Conservation (phyloP, 768 basidiomycete genomes). For the Tephrocybe sp. region DNA sequence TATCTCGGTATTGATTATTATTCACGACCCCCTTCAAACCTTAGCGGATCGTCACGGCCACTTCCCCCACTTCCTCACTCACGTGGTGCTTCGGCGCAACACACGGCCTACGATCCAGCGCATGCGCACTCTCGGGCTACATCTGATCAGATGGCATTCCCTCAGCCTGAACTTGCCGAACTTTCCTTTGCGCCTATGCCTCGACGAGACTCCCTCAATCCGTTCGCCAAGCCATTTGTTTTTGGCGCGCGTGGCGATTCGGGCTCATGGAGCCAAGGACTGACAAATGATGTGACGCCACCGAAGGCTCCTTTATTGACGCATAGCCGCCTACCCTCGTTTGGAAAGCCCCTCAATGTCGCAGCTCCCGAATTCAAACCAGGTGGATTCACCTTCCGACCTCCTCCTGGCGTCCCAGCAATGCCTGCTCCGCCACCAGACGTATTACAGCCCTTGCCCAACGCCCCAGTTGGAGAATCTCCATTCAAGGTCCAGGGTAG, state of each 20-base stretch:
- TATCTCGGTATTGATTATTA: constrained; percentile 49
- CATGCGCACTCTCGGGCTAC: constrained; percentile 62
- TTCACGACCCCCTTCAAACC: constrained; percentile 41
- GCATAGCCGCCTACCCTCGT: constrained; percentile 43
- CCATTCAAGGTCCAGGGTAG: constrained; percentile 63
- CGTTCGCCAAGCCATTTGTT: constrained; percentile 80
- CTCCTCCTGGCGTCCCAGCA: constrained; percentile 62
- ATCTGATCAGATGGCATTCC: constrained; percentile 30
- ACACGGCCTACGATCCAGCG: constrained; percentile 59
- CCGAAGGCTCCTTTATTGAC: constrained; percentile 31
- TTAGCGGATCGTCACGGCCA: constrained; percentile 44
- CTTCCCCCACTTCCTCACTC: constrained; percentile 66
- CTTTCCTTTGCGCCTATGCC: constrained; percentile 19
- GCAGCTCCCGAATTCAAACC: constrained; percentile 84
- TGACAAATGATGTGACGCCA: constrained; percentile 29
- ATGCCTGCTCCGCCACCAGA: constrained; percentile 36
- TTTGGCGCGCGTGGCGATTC: constrained; percentile 50
- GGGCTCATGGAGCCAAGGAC: constrained; percentile 28
- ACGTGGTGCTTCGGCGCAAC: constrained; percentile 57
- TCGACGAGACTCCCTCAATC: constrained; percentile 56
- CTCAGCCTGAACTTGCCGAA: constrained; percentile 22
- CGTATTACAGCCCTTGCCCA: constrained; percentile 26
- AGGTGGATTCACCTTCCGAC: constrained; percentile 71
- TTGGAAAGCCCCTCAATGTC: constrained; percentile 73
- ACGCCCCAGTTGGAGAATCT: constrained; percentile 33